These are phyloP conservation scores for Nicotiana tabacum DNA, from an alignment of 257 asterid genomes.

Conservation along the genomic window DNA sequence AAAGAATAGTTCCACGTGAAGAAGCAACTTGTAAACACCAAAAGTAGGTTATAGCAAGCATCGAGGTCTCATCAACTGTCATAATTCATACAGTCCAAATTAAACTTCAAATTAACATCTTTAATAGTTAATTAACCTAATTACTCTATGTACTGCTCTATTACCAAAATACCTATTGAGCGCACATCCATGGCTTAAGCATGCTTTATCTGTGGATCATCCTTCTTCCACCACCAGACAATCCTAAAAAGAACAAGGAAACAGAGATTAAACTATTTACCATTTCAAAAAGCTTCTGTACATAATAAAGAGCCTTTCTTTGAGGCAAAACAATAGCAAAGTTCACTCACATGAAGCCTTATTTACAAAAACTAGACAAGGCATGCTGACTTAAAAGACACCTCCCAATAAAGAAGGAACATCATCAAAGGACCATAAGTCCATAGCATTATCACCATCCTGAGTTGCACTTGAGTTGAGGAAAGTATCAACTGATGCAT, in stretches of 20 bases:
- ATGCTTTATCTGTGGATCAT: slow-evolving; percentile 30
- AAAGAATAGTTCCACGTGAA: background rate
- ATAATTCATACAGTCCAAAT: slow-evolving; percentile 26
- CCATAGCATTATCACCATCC: slow-evolving; percentile 50
- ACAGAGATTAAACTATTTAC: background rate
- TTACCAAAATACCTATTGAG: slow-evolving; percentile 1
- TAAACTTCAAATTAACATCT: slow-evolving; percentile 18
- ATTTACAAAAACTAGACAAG: slow-evolving; percentile 46
- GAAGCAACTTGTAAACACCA: background rate
- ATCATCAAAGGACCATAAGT: slow-evolving; percentile 79
- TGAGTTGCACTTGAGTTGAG: slow-evolving; percentile 54
- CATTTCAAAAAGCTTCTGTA: background rate
- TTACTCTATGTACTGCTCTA: slow-evolving; percentile 32
- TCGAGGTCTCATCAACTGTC: background rate
- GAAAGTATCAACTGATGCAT: slow-evolving; percentile 62
- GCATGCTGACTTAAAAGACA: slow-evolving; percentile 34
- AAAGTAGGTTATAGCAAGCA: background rate
- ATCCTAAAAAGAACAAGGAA: background rate
- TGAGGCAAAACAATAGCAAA: background rate
- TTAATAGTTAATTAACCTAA: slow-evolving; percentile 28
- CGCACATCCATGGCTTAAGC: slow-evolving; percentile 58
- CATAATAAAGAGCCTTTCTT: slow-evolving; percentile 18
- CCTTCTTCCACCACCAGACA: slow-evolving; percentile 9
- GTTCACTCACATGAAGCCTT: slow-evolving; percentile 62
- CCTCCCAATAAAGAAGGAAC: slow-evolving; percentile 49